phyloP scores from a whole-genome alignment of 805 yeast species.

The Kazachstania kunashirensis region DNA sequence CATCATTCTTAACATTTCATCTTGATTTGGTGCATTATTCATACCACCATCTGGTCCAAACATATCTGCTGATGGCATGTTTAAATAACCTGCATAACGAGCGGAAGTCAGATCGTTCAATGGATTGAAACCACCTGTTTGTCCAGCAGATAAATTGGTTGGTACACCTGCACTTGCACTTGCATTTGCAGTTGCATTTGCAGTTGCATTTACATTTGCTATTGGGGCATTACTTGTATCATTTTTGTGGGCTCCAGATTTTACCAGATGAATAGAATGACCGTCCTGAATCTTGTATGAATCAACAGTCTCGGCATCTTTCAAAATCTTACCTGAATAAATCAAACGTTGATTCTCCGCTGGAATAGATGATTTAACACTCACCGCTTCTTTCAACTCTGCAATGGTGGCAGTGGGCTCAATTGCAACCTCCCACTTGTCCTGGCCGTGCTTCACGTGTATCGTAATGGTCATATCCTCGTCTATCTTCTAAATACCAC shows the following conservation, averaged over 20 bases:
- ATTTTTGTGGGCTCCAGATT: constrained; percentile 50
- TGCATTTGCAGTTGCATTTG: constrained; percentile 23
- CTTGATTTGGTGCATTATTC: constrained; percentile 55
- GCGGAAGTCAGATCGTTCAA: constrained; percentile 91
- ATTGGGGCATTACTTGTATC: constrained; percentile 18
- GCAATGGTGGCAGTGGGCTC: constrained; percentile 46
- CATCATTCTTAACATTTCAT: constrained; percentile 66
- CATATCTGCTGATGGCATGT: constrained; percentile 77
- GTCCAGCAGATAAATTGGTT: constrained; percentile 74
- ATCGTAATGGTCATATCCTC: constrained; percentile 25
- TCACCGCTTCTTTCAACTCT: constrained; percentile 59
- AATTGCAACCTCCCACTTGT: constrained; percentile 60
- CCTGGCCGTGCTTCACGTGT: constrained; percentile 51
- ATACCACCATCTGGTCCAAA: constrained; percentile 91
- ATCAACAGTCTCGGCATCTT: constrained; percentile 66
- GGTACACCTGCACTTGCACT: constrained; percentile 35
- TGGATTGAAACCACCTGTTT: constrained; percentile 75
- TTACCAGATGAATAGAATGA: constrained; percentile 82
- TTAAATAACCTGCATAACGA: constrained; percentile 79
- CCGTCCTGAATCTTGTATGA: constrained; percentile 77
- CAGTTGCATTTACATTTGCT: constrained; percentile 9
- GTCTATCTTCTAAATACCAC: too few species aligned
- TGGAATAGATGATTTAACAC: constrained; percentile 53
- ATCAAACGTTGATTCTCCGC: constrained; percentile 78
- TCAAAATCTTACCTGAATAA: constrained; percentile 87